These are phyloP conservation scores for Sclerotinia glacialis DNA, from an alignment of 2,329 filamentous ascomycete species.

Conservation along the genomic window DNA sequence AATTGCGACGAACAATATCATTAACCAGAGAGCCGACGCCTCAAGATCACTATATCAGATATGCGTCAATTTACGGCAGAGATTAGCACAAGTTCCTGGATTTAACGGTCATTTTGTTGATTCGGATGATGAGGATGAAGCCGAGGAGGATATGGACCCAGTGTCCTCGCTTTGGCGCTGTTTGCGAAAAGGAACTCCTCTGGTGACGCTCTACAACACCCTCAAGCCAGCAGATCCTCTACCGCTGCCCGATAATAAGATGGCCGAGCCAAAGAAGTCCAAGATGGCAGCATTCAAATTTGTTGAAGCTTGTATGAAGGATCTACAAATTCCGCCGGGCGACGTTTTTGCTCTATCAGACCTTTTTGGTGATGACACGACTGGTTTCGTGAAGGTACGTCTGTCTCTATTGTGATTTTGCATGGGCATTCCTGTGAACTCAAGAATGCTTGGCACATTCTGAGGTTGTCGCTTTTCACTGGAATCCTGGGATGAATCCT, in stretches of 20 bases:
- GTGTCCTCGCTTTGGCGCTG: slow-evolving; percentile 90
- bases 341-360: slow-evolving; percentile 93
- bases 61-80: slow-evolving; percentile 78
- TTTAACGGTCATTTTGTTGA: slow-evolving; percentile 74
- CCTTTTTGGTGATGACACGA: slow-evolving; percentile 90
- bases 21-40: slow-evolving; percentile 94
- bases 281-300: slow-evolving; percentile 93
- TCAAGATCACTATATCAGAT: slow-evolving; percentile 92
- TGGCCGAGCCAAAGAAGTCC: slow-evolving; percentile 69
- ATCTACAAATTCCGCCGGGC: slow-evolving; percentile 72
- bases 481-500: background rate
- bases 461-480: background rate
- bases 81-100: slow-evolving; percentile 77
- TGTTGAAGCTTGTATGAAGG: slow-evolving; percentile 77
- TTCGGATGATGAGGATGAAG: slow-evolving; percentile 66
- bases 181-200: slow-evolving; percentile 76
- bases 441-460: background rate
- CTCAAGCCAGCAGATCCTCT: slow-evolving; percentile 65
- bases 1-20: slow-evolving; percentile 84
- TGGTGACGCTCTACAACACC: slow-evolving; percentile 86
- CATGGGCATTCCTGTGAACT: background rate
- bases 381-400: slow-evolving; percentile 87
- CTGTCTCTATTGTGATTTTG: slow-evolving; percentile 1
- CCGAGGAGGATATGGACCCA: slow-evolving; percentile 67
- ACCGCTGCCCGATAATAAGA: slow-evolving; percentile 63